phyloP scores from a whole-genome alignment of 2,329 filamentous ascomycete genomes.

The Fusarium nematophilum region DNA sequence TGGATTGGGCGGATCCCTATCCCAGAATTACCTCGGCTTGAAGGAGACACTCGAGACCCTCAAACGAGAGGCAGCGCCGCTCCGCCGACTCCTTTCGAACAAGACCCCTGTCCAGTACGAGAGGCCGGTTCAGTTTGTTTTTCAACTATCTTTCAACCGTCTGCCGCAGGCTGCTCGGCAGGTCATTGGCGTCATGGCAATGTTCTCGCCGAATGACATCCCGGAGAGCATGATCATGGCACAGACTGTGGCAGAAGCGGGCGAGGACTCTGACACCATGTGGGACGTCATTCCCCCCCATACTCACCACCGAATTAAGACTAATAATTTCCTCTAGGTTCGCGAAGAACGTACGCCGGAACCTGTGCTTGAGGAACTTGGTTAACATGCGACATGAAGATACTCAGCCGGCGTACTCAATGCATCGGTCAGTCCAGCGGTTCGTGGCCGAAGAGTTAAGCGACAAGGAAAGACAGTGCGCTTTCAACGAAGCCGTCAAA shows the following conservation, averaged over 20 bases:
- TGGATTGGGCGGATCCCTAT: background rate
- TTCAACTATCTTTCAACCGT: background rate
- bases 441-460: background rate
- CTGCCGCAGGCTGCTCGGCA: background rate
- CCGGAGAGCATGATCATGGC: background rate
- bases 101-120: background rate
- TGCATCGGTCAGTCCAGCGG: slow-evolving; percentile 1
- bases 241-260: too few species aligned
- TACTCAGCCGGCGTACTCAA: background rate
- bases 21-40: background rate
- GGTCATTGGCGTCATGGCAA: background rate
- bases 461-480: background rate
- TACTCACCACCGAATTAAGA: too few species aligned
- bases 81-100: background rate
- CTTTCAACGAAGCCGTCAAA: background rate
- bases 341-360: background rate
- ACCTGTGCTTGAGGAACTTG: background rate
- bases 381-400: background rate
- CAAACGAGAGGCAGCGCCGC: background rate
- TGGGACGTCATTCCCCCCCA: too few species aligned
- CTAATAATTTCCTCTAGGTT: too few species aligned
- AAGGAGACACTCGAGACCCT: background rate
- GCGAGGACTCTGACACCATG: too few species aligned
- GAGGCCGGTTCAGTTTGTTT: background rate
- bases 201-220: background rate